These are phyloP conservation scores for Lippia alba DNA, from an alignment of 305 asterid genomes.

Conservation along the genomic window DNA sequence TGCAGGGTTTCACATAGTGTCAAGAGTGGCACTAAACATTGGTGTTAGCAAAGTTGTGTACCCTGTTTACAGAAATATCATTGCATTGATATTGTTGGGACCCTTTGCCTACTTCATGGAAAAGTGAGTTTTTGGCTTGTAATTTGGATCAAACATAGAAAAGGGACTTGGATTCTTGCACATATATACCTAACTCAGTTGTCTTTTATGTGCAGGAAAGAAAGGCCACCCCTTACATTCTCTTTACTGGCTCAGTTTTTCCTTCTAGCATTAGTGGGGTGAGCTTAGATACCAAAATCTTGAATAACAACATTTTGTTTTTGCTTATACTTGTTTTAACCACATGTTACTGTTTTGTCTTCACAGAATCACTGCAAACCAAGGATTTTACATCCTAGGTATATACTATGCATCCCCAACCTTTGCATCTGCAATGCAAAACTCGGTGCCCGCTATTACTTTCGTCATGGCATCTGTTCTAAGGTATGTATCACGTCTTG, in stretches of 20 bases:
- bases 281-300: conserved; percentile 24
- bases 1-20: conserved; percentile 88
- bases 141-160: background rate
- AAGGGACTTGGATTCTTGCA: background rate
- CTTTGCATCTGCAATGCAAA: conserved; percentile 89
- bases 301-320: background rate
- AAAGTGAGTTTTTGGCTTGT: conserved; percentile 52
- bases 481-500: conserved; percentile 43
- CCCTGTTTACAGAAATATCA: conserved; percentile 80
- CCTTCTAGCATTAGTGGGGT: conserved; percentile 82
- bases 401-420: conserved; percentile 84
- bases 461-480: conserved; percentile 77
- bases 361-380: conserved; percentile 84
- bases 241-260: conserved; percentile 79
- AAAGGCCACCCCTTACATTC: conserved; percentile 84
- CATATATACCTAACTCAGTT: background rate
- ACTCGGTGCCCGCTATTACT: conserved; percentile 88
- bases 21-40: conserved; percentile 81
- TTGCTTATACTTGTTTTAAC: background rate
- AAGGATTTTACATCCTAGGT: conserved; percentile 81
- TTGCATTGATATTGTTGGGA: conserved; percentile 72
- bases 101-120: conserved; percentile 83
- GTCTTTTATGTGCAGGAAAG: conserved; percentile 59
- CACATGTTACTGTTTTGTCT: background rate
- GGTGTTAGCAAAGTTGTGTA: conserved; percentile 92